Conservation (phyloP, 78 protist genomes). For the Pigoraptor vietnamica region DNA sequence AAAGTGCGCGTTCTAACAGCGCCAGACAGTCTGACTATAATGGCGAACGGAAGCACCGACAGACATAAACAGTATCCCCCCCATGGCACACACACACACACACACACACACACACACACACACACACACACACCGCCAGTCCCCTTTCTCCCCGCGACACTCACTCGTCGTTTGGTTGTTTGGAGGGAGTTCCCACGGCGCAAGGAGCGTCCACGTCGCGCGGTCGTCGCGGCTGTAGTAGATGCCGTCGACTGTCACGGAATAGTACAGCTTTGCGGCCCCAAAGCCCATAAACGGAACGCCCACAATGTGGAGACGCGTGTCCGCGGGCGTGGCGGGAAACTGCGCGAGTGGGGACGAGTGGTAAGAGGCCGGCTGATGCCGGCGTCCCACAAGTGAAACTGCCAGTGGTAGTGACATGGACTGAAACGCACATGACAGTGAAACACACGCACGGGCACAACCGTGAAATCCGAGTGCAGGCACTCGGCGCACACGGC, state of each 20-base stretch:
- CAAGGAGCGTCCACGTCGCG: neutral
- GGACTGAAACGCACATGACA: neutral
- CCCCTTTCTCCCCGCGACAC: neutral
- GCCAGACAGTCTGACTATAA: too few relatives aligned
- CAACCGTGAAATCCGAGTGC: too few relatives aligned
- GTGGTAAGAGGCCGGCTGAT: too few relatives aligned
- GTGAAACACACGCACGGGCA: too few relatives aligned
- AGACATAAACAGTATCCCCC: too few relatives aligned
- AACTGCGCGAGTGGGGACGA: too few relatives aligned
- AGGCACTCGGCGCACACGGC: too few relatives aligned
- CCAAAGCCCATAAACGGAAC: neutral
- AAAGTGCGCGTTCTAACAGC: too few relatives aligned
- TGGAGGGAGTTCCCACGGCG: neutral
- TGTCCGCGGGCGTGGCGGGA: neutral
- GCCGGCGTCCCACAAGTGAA: too few relatives aligned
- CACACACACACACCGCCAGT: neutral
- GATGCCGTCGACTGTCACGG: neutral
- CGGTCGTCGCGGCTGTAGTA: neutral
- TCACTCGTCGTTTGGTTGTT: neutral
- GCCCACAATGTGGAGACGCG: neutral
- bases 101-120: too few relatives aligned
- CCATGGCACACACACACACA: too few relatives aligned
- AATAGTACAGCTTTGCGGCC: neutral
- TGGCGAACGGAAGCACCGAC: too few relatives aligned
- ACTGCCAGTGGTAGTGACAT: neutral